Base-by-base conservation (phyloP, 768 basidiomycete species). In the Xerocomus potaroensis region DNA sequence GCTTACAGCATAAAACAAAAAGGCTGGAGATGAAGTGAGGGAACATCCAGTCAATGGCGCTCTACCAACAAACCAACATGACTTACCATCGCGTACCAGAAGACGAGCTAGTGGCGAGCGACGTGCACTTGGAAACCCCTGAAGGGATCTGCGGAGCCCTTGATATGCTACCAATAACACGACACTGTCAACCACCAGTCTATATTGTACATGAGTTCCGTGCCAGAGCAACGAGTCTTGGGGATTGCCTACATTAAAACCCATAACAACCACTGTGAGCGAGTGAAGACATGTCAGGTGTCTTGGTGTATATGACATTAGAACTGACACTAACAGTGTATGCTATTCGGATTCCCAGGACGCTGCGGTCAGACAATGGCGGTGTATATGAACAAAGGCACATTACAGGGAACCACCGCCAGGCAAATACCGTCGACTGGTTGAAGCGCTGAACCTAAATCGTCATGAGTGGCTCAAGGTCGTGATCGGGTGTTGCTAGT, bases 1-100 rank as follows among this genome's bases (percentile, higher is more conserved):
- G 26, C 51, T 45, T 18, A 49, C 51, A n/a, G 40, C 32, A 11
- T 49, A 53, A 53, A 53, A 53, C 5, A 22, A n/a, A n/a, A 53
- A 1, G 1, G 51, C 51, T 53, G 8, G 42, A 26, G 16, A 38
- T n/a, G n/a, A n/a, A n/a, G n/a, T n/a, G n/a, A n/a, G n/a, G n/a
- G n/a, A 21, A 9, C 19, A 1, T 29, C 35, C 2, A 4, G 23
- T 50, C 21, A 45, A 10, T 45, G 27, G 18, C 18, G 22, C n/a
- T 14, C 14, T 33, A 5, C 9, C 1, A 8, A n/a, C 11, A 23
- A 37, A 23, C 3, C n/a, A 14, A 19, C 5, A n/a, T 39, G 5
- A 9, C 50, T 41, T 21, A 49, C 51, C 47, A 32, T 53, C 51
- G 9, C 36, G 41, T 7, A 49, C 12, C 5, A 53, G 48, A 24